phyloP scores from a whole-genome alignment of 306 rosid genomes.

The Dryas octopetala region DNA sequence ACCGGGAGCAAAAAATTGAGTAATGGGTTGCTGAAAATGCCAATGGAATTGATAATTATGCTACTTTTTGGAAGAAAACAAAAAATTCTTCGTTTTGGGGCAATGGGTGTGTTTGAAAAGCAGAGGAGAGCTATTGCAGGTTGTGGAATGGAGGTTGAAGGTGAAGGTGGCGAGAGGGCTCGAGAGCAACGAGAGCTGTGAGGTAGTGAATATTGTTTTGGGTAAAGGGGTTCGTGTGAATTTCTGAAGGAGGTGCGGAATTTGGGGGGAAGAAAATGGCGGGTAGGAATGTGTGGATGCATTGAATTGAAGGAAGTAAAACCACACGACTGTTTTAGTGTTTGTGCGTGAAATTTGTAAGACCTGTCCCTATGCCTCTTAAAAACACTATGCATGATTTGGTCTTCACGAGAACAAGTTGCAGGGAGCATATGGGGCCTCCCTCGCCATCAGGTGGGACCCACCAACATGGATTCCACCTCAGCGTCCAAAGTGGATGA shows the following conservation, averaged over 20 bases:
- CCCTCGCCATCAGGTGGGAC: no score
- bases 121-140: slow-evolving; percentile 6
- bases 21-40: not conserved
- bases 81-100: not conserved
- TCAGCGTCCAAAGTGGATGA: no score
- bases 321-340: slow-evolving; percentile 26
- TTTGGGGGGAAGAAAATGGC: slow-evolving; percentile 58
- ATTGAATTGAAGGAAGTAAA: no score
- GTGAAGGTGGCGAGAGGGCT: not conserved
- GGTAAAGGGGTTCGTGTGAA: slow-evolving; percentile 18
- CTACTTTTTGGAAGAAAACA: no score
- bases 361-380: no score
- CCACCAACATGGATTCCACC: no score
- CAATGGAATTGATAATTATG: not conserved
- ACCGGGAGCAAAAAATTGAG: not conserved
- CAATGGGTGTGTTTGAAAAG: slow-evolving; percentile 4
- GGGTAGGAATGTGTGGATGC: slow-evolving; percentile 49
- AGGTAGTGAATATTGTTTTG: not conserved
- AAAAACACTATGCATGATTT: no score
- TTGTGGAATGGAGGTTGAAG: slow-evolving; percentile 19
- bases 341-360: slow-evolving; percentile 30
- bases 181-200: not conserved
- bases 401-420: no score
- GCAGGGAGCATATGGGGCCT: no score
- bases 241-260: slow-evolving; percentile 29